Base-by-base conservation (phyloP, 208 protist genomes). In the Acanthamoeba polyphaga region DNA sequence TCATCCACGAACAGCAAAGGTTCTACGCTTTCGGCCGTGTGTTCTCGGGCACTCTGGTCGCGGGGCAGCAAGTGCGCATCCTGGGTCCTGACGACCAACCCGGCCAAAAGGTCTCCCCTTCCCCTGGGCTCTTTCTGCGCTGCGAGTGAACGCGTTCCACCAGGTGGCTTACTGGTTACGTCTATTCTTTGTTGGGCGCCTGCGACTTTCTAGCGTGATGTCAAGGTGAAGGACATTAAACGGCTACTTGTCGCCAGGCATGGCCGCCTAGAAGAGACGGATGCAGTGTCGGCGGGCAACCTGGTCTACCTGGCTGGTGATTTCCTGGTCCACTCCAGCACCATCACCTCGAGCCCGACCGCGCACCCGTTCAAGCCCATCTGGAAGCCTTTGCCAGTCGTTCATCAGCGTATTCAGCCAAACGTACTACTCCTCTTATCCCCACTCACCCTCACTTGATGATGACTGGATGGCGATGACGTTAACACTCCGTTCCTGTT, bases 11-110 rank as follows among this genome's bases (percentile, higher is more conserved):
- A 94, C 98, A 98, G 24, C 0, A 27, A 0, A 98, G 99, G 96
- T 99, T 99, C 99, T 99, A 98, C 96, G 99, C 99, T 76, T 99
- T 99, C 96, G 99, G 99, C 76, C 98, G 99, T 98, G 99, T 99
- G 53, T 99, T 99, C 98, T 98, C 99, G 13, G 99, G 99, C 84
- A 98, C 96, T 15, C 7, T 82, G 5, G n/a, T 10, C 84, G 99
- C 99, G 85, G 99, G 99, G 76, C 97, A 98, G 96, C 99, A 99
- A 97, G 98, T 99, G 92, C 97, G 99, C 95, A 99, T 99, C 96
- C 98, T 99, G 98, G 99, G 99, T 88, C 98, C 99, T 85, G 99
- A 99, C 98, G 99, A 99, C 97, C 95, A 98, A 17, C 98, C 97
- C 88, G 99, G 99, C 89, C 98, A 97, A 78, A 99, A 99, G 97